phyloP scores from a whole-genome alignment of 805 yeast genomes.

The Candida quercuum region DNA sequence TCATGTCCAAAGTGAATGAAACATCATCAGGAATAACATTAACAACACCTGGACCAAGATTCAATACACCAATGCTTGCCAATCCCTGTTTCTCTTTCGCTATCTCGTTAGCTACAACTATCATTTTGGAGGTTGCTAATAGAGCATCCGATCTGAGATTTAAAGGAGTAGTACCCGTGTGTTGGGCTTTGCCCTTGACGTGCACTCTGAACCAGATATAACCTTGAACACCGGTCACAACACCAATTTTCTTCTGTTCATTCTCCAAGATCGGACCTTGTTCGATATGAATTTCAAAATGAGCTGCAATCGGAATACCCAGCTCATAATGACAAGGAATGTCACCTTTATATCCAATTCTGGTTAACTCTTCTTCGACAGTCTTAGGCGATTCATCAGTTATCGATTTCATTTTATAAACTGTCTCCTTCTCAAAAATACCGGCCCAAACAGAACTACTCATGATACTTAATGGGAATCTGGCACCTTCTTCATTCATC shows the following conservation, averaged over 20 bases:
- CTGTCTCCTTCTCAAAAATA: slow-evolving; percentile 37
- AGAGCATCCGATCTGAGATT: slow-evolving; percentile 55
- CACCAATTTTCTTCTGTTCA: slow-evolving; percentile 50
- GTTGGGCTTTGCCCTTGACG: slow-evolving; percentile 62
- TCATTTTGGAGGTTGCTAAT: slow-evolving; percentile 52
- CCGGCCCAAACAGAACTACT: slow-evolving; percentile 68
- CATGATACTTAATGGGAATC: slow-evolving; percentile 67
- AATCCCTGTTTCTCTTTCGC: slow-evolving; percentile 49
- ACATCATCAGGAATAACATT: slow-evolving; percentile 65
- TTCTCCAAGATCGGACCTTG: slow-evolving; percentile 71
- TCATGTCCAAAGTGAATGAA: slow-evolving; percentile 52
- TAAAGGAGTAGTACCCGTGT: slow-evolving; percentile 72
- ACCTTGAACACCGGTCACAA: slow-evolving; percentile 64
- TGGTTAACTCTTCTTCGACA: slow-evolving; percentile 47
- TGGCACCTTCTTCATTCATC: slow-evolving; percentile 79
- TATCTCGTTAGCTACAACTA: slow-evolving; percentile 48
- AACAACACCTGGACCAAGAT: slow-evolving; percentile 52
- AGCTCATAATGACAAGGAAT: slow-evolving; percentile 39
- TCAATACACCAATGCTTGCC: slow-evolving; percentile 54
- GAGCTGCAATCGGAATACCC: slow-evolving; percentile 54
- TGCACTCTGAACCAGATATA: slow-evolving; percentile 54
- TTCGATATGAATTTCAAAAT: slow-evolving; percentile 71
- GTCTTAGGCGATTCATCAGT: slow-evolving; percentile 44
- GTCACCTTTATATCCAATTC: slow-evolving; percentile 61
- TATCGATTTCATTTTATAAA: slow-evolving; percentile 47